Conservation (phyloP, 1,139 yeast species). For the Suzukiozyma palmioleophila region DNA sequence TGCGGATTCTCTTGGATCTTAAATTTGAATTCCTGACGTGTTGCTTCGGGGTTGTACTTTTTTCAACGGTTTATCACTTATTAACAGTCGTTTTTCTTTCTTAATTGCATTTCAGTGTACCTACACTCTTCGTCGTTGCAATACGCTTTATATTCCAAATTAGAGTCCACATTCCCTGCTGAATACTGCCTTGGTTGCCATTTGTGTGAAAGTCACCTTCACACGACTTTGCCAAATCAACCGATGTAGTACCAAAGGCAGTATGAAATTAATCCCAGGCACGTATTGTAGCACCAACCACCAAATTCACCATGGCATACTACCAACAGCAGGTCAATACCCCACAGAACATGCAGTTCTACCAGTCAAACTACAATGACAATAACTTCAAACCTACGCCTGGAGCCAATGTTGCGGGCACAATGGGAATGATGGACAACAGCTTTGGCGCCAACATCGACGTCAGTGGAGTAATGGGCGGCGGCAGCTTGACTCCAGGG, state of each 20-base stretch:
- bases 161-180: too few relatives aligned
- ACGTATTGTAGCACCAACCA: too few relatives aligned
- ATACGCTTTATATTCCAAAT: too few relatives aligned
- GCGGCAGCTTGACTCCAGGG: constrained; percentile 64
- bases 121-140: too few relatives aligned
- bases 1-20: too few relatives aligned
- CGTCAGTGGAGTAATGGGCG: constrained; percentile 48
- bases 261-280: neutral
- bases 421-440: constrained; percentile 38
- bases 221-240: neutral
- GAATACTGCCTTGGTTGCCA: too few relatives aligned
- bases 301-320: constrained; percentile 28
- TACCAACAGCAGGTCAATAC: constrained; percentile 33
- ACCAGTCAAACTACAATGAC: constrained; percentile 37
- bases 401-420: constrained; percentile 10
- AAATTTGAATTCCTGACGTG: too few relatives aligned
- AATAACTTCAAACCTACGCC: constrained; percentile 13
- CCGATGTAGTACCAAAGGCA: neutral
- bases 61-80: too few relatives aligned
- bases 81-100: too few relatives aligned
- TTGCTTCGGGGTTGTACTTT: too few relatives aligned
- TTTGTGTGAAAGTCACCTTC: too few relatives aligned
- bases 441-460: constrained; percentile 35
- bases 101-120: too few relatives aligned
- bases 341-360: constrained; percentile 43